Conservation (phyloP, 2,329 filamentous ascomycete species). For the Colletotrichum tofieldiae region DNA sequence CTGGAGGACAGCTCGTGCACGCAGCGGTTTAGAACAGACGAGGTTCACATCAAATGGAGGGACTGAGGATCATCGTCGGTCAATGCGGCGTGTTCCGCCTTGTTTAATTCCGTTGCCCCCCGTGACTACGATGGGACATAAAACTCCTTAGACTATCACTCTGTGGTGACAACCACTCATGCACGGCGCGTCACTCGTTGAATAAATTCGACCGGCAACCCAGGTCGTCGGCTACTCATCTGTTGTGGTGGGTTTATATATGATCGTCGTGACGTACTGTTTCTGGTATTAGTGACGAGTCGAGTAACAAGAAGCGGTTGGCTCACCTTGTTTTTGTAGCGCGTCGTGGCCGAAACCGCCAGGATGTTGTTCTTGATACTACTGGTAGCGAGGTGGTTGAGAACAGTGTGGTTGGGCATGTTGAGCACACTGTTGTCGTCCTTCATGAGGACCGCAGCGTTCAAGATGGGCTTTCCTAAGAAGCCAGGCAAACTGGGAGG, state of each 20-base stretch:
- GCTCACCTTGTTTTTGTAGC: conserved; percentile 92
- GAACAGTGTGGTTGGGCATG: conserved; percentile 96
- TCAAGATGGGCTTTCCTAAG: conserved; percentile 93
- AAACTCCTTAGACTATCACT: neutral
- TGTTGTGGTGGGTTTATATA: conserved; percentile 90
- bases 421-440: conserved; percentile 98
- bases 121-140: neutral
- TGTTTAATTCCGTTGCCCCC: conserved; percentile 19
- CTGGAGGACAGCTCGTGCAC: conserved; percentile 89
- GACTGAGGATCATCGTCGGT: conserved; percentile 59
- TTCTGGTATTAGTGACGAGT: conserved; percentile 44
- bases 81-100: conserved; percentile 12
- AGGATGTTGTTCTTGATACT: conserved; percentile 98
- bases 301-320: conserved; percentile 6
- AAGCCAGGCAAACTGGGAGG: conserved; percentile 92
- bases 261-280: conserved; percentile 96
- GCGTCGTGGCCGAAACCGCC: conserved; percentile 95
- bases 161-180: neutral
- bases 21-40: conserved; percentile 86
- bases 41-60: conserved; percentile 86
- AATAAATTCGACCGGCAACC: neutral
- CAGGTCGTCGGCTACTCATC: conserved; percentile 56
- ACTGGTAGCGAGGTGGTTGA: conserved; percentile 97
- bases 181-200: neutral
- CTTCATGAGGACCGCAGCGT: conserved; percentile 92